Evolutionary conservation across 345 rosid genomes (phyloP).

Genomic region (Boechera divaricarpa): DNA sequence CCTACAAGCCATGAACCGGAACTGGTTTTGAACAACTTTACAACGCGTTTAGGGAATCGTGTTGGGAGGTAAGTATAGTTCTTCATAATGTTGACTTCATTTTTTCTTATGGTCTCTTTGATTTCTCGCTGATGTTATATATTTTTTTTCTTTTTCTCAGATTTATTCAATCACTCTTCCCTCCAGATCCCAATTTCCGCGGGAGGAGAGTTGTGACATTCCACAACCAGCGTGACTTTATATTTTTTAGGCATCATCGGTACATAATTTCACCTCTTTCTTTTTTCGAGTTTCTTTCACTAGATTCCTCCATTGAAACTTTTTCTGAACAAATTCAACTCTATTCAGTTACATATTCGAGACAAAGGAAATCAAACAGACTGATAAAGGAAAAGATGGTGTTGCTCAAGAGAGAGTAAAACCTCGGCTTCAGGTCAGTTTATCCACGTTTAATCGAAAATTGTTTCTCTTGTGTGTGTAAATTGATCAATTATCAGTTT

Average conservation of each 20-base stretch:
- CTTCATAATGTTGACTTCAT: background rate
- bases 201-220: constrained; percentile 95
- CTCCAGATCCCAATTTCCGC: constrained; percentile 79
- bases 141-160: constrained; percentile 45
- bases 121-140: background rate
- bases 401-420: constrained; percentile 58
- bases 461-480: background rate
- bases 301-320: background rate
- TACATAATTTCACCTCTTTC: constrained; percentile 29
- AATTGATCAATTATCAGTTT: background rate
- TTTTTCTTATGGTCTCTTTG: constrained; percentile 1
- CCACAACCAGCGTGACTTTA: constrained; percentile 94
- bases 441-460: background rate
- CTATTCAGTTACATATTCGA: constrained; percentile 78
- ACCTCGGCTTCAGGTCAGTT: constrained; percentile 82
- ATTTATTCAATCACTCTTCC: constrained; percentile 81
- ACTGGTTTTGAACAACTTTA: constrained; percentile 82
- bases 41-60: constrained; percentile 91
- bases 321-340: background rate
- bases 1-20: constrained; percentile 95
- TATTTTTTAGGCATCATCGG: constrained; percentile 97
- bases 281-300: background rate
- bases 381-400: constrained; percentile 55
- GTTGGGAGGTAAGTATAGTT: constrained; percentile 67
- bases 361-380: constrained; percentile 62